Percentiles rank a stretch among this genome's conserved stretches.
These are phyloP conservation scores for Steccherinum ochraceum DNA, from an alignment of 768 basidiomycete genomes.

Conservation along the genomic window DNA sequence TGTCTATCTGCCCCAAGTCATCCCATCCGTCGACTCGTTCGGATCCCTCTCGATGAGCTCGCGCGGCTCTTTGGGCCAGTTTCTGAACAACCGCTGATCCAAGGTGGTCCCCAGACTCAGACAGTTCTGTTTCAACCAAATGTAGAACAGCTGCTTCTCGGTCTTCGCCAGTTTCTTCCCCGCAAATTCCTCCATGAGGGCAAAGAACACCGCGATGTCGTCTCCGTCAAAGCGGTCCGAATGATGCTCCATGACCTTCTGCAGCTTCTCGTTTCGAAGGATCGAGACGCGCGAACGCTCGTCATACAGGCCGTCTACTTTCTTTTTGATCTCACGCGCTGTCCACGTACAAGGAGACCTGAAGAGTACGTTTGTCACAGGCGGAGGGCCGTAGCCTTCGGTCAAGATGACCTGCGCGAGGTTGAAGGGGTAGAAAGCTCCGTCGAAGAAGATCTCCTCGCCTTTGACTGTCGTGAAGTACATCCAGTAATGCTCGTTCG, in stretches of 20 bases:
- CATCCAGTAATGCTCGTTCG: slow-evolving; percentile 42
- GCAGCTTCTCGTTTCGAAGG: background rate
- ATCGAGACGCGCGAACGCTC: background rate
- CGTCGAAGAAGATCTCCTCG: slow-evolving; percentile 15
- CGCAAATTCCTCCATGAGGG: background rate
- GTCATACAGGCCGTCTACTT: background rate
- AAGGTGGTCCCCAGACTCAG: background rate
- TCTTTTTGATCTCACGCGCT: background rate
- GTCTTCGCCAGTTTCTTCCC: background rate
- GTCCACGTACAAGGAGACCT: background rate
- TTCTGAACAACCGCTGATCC: background rate
- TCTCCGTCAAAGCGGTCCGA: too few species aligned
- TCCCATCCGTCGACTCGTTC: too few species aligned
- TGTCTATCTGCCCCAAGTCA: too few species aligned
- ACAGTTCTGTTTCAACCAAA: background rate
- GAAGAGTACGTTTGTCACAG: background rate
- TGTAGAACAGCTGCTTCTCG: background rate
- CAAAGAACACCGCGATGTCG: background rate
- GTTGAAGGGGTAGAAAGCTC: slow-evolving; percentile 7
- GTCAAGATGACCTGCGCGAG: background rate
- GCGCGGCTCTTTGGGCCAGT: background rate
- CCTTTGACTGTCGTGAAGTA: slow-evolving; percentile 40
- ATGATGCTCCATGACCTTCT: slow-evolving; percentile 1
- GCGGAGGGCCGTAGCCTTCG: background rate
- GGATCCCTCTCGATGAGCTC: background rate